phyloP scores from a whole-genome alignment of 1,139 yeast genomes.

The Candida sojae region DNA sequence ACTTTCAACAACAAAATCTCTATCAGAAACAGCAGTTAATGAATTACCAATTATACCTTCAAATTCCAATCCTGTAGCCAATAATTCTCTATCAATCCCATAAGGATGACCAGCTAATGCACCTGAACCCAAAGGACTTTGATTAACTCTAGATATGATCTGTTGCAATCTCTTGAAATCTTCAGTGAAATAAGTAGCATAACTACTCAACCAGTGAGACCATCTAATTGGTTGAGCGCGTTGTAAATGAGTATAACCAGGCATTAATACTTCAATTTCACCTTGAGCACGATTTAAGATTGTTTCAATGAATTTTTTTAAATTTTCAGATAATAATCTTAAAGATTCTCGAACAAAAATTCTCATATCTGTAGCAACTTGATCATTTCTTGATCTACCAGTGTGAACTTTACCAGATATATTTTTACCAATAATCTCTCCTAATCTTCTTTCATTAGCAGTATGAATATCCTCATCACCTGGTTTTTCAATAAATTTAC shows the following conservation, averaged over 20 bases:
- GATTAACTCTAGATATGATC: constrained; percentile 78
- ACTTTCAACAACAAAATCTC: constrained; percentile 97
- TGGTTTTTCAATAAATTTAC: constrained; percentile 74
- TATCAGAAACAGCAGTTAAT: constrained; percentile 90
- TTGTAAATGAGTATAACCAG: constrained; percentile 98
- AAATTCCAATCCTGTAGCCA: constrained; percentile 80
- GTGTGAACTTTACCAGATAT: constrained; percentile 98
- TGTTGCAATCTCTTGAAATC: constrained; percentile 85
- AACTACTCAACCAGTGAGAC: constrained; percentile 95
- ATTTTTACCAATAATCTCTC: constrained; percentile 89
- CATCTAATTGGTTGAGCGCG: constrained; percentile 99
- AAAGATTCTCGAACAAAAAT: constrained; percentile 84
- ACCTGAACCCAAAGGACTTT: constrained; percentile 93
- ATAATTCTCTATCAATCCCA: constrained; percentile 90
- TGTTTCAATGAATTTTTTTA: constrained; percentile 64
- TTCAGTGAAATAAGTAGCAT: constrained; percentile 91
- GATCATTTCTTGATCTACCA: constrained; percentile 97
- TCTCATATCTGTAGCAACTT: constrained; percentile 98
- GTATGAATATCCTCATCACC: constrained; percentile 99
- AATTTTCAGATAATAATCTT: constrained; percentile 54
- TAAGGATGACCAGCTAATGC: constrained; percentile 99
- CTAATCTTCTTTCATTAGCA: constrained; percentile 95
- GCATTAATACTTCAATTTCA: constrained; percentile 93
- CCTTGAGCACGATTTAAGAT: constrained; percentile 73
- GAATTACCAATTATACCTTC: constrained; percentile 91